Percentiles rank a stretch among this genome's conserved stretches.
These are phyloP conservation scores for Arthrobotrys conoides DNA, from an alignment of 2,329 filamentous ascomycete species.

Conservation along the genomic window DNA sequence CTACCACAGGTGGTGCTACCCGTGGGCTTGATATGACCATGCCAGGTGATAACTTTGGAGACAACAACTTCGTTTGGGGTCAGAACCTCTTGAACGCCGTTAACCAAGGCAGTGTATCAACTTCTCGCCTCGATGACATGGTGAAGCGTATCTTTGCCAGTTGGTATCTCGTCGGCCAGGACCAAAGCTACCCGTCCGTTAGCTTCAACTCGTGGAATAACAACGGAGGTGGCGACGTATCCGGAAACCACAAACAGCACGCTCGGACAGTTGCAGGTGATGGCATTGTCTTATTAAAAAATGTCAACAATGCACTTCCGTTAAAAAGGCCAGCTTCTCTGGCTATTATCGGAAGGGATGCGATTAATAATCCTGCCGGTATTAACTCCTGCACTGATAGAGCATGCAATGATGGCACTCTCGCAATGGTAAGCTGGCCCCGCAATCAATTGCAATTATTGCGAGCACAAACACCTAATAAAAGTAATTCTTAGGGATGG, in stretches of 20 bases:
- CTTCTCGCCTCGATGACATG: conserved; percentile 93
- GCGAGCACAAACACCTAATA: not conserved
- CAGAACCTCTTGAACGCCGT: conserved; percentile 86
- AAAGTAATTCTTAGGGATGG: conserved; percentile 77
- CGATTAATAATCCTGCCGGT: conserved; percentile 80
- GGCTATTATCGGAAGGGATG: conserved; percentile 85
- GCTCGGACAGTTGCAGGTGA: conserved; percentile 82
- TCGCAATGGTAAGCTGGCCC: conserved; percentile 69
- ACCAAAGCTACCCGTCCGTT: conserved; percentile 71
- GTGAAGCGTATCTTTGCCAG: conserved; percentile 83
- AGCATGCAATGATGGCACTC: conserved; percentile 74
- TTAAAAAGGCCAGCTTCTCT: conserved; percentile 83
- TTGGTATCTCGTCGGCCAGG: conserved; percentile 75
- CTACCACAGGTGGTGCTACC: conserved; percentile 38
- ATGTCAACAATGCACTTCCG: conserved; percentile 78
- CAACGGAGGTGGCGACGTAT: conserved; percentile 79
- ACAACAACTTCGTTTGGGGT: conserved; percentile 83
- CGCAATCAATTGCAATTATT: no score
- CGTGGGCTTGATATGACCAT: conserved; percentile 88
- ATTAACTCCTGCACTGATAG: conserved; percentile 84
- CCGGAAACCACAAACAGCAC: conserved; percentile 79
- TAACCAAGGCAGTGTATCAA: conserved; percentile 88
- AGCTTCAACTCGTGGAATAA: conserved; percentile 92
- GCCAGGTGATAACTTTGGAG: conserved; percentile 85
- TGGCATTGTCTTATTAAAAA: conserved; percentile 91